Percentiles rank a stretch among this genome's conserved stretches.
Conservation (phyloP, 1,284 basidiomycete genomes). For the Tausonia pullulans region DNA sequence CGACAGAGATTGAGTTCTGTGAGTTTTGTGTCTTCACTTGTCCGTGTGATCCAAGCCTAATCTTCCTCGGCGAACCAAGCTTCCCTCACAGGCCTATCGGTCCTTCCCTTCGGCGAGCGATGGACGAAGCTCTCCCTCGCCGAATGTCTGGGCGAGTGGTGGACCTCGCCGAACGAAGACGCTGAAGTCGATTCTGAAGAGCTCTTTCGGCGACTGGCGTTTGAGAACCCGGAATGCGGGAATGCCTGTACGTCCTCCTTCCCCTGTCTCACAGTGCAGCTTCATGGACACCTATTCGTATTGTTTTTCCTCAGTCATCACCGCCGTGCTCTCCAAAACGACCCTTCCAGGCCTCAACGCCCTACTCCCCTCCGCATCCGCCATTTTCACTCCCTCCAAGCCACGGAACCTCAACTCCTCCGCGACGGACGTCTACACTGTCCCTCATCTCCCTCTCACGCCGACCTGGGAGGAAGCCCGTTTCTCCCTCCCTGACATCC, state of each 20-base stretch:
- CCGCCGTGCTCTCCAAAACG: conserved; percentile 6
- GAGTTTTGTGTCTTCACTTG: not conserved
- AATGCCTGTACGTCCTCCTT: not conserved
- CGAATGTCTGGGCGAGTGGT: conserved; percentile 7
- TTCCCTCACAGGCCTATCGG: not conserved
- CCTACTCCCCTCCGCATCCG: conserved; percentile 1
- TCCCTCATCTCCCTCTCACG: conserved; percentile 13
- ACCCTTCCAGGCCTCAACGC: conserved; percentile 4
- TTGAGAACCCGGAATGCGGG: conserved; percentile 5
- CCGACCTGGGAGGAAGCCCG: conserved; percentile 15
- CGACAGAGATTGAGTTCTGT: conserved; percentile 1
- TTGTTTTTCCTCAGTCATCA: not conserved
- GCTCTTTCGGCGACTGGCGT: conserved; percentile 10
- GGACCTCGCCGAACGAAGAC: conserved; percentile 2
- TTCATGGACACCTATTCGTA: not conserved
- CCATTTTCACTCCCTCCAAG: conserved; percentile 1
- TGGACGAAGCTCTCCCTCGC: not conserved
- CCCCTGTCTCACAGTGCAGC: too few relatives aligned
- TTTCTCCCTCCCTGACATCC: conserved; percentile 12
- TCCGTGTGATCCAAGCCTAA: not conserved
- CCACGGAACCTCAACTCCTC: not conserved
- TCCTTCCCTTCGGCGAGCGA: not conserved
- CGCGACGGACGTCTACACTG: not conserved
- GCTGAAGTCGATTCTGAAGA: conserved; percentile 1
- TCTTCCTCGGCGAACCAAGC: not conserved